Evolutionary conservation across 1,139 yeast genomes (phyloP).

Genomic region (Schwanniomyces etchellsii): DNA sequence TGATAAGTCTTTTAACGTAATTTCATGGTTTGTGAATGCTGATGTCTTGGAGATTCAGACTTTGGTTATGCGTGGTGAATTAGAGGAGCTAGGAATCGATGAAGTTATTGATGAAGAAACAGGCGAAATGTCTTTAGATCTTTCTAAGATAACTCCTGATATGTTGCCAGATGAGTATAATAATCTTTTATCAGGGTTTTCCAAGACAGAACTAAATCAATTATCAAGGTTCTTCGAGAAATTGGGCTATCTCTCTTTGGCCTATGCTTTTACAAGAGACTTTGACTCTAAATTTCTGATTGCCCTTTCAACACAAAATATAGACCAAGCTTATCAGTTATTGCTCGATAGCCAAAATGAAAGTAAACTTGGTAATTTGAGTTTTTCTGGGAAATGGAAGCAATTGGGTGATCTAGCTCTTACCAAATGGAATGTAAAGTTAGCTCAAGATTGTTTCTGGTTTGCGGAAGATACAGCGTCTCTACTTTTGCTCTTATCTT

Average conservation of each 20-base stretch:
- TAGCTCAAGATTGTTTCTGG: constrained; percentile 78
- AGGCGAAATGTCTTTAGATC: constrained; percentile 35
- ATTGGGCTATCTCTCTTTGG: constrained; percentile 81
- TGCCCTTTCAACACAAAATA: constrained; percentile 63
- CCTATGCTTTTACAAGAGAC: constrained; percentile 77
- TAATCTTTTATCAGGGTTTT: constrained; percentile 40
- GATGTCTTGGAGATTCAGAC: constrained; percentile 94
- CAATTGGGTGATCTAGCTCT: constrained; percentile 85
- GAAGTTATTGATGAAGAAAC: constrained; percentile 31
- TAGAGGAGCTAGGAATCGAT: constrained; percentile 42
- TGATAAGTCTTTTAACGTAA: constrained; percentile 82
- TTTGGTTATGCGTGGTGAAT: constrained; percentile 87
- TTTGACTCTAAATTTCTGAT: constrained; percentile 78
- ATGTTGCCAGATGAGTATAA: constrained; percentile 56
- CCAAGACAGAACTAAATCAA: constrained; percentile 65
- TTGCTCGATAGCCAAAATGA: constrained; percentile 53
- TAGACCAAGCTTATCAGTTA: constrained; percentile 67
- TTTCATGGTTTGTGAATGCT: constrained; percentile 76
- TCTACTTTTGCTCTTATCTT: constrained; percentile 73
- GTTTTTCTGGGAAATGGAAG: constrained; percentile 67
- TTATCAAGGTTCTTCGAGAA: constrained; percentile 91
- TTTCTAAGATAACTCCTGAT: constrained; percentile 56
- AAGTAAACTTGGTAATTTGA: constrained; percentile 27
- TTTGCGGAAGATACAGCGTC: constrained; percentile 81
- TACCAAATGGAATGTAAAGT: constrained; percentile 67